Evolutionary conservation across 768 basidiomycete species (phyloP).

Genomic region (Termitomyces eurrhizus): DNA sequence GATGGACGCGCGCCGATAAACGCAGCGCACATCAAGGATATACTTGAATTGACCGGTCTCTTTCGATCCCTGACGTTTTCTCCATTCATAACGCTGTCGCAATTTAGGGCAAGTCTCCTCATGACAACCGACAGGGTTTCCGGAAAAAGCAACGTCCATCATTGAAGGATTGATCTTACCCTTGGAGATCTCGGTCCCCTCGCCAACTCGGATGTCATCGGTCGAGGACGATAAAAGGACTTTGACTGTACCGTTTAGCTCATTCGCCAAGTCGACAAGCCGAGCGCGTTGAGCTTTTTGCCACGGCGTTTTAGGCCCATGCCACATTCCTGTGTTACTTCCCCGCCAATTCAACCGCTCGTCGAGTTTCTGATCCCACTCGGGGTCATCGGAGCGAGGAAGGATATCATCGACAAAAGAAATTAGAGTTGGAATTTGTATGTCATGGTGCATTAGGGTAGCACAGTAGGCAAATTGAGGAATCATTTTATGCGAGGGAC

Average conservation of each 20-base stretch:
- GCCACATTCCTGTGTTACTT: constrained; percentile 53
- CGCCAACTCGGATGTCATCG: constrained; percentile 23
- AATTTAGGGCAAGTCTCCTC: constrained; percentile 35
- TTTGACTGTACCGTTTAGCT: constrained; percentile 25
- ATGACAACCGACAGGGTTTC: constrained; percentile 35
- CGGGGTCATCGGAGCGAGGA: constrained; percentile 39
- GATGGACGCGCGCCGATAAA: background rate
- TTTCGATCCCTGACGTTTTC: constrained; percentile 28
- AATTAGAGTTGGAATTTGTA: constrained; percentile 34
- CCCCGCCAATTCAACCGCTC: constrained; percentile 59
- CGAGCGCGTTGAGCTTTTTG: constrained; percentile 34
- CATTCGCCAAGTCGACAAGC: constrained; percentile 34
- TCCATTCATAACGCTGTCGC: constrained; percentile 39
- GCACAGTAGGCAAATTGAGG: constrained; percentile 41
- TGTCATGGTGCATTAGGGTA: constrained; percentile 42
- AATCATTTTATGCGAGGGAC: constrained; percentile 25
- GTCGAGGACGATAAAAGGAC: constrained; percentile 25
- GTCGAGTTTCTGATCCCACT: constrained; percentile 54
- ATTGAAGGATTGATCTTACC: constrained; percentile 37
- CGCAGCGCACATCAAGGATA: constrained; percentile 35
- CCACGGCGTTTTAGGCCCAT: constrained; percentile 35
- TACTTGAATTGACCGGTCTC: constrained; percentile 51
- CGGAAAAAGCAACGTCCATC: constrained; percentile 50
- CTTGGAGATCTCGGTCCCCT: constrained; percentile 21
- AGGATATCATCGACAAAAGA: constrained; percentile 31